Evolutionary conservation across 352 stramenopile species (phyloP).

Genomic region (Phytophthora capsici): DNA sequence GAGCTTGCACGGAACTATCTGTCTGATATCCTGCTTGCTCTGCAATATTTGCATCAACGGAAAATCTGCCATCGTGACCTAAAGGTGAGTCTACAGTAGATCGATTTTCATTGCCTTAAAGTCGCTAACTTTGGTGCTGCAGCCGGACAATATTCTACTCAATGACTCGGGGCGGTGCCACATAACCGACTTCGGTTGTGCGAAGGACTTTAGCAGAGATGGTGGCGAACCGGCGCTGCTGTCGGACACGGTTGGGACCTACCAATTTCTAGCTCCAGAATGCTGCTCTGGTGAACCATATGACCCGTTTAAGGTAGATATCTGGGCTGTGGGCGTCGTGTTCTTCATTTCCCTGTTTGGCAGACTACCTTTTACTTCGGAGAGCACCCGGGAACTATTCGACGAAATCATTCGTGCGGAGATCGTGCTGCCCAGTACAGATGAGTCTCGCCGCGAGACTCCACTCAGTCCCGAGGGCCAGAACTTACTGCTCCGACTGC

Average conservation of each 20-base stretch:
- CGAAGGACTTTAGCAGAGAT: slow-evolving; percentile 39
- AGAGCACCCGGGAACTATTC: slow-evolving; percentile 78
- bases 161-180: slow-evolving; percentile 82
- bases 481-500: slow-evolving; percentile 58
- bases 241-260: slow-evolving; percentile 89
- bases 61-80: slow-evolving; percentile 90
- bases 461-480: slow-evolving; percentile 38
- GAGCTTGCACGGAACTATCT: slow-evolving; percentile 69
- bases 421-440: slow-evolving; percentile 39
- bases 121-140: slow-evolving; percentile 1
- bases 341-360: slow-evolving; percentile 90
- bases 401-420: slow-evolving; percentile 71
- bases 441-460: slow-evolving; percentile 13
- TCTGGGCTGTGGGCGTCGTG: slow-evolving; percentile 87
- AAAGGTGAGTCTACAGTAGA: slow-evolving; percentile 56
- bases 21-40: slow-evolving; percentile 75
- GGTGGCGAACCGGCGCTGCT: slow-evolving; percentile 37
- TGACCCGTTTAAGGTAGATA: slow-evolving; percentile 82
- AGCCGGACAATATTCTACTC: slow-evolving; percentile 90
- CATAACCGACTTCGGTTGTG: slow-evolving; percentile 90
- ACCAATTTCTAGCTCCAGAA: slow-evolving; percentile 91
- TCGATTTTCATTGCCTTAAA: too few species aligned
- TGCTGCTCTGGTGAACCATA: slow-evolving; percentile 85
- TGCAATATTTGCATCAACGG: slow-evolving; percentile 81
- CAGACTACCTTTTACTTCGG: slow-evolving; percentile 77